A percentile compares a stretch with the other conserved stretches of the same genome.
These are phyloP conservation scores for Aphanoascus verrucosus DNA, from an alignment of 2,329 filamentous ascomycete species.

Conservation along the genomic window DNA sequence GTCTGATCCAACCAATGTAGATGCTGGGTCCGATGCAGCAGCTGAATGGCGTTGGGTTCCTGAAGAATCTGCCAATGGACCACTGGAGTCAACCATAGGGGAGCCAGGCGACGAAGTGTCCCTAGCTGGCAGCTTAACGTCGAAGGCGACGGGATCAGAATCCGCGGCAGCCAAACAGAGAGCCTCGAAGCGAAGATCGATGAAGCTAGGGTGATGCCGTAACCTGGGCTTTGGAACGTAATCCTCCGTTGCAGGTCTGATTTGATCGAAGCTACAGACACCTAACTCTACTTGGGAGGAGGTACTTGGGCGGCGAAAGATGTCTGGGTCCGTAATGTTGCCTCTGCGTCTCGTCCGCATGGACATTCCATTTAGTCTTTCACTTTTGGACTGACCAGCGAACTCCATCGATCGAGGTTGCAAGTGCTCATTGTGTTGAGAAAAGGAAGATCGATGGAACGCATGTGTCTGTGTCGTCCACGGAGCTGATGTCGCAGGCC, in stretches of 20 bases:
- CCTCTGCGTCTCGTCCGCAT: slow-evolving; percentile 24
- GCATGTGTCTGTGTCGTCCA: slow-evolving; percentile 8
- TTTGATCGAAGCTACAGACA: background rate
- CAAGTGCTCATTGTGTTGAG: slow-evolving; percentile 17
- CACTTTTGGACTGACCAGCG: slow-evolving; percentile 24
- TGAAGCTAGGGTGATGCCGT: slow-evolving; percentile 15
- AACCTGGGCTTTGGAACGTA: slow-evolving; percentile 14
- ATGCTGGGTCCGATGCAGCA: slow-evolving; percentile 48
- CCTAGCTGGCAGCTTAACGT: background rate
- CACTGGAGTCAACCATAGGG: background rate
- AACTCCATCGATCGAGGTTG: background rate
- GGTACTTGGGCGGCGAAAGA: slow-evolving; percentile 28
- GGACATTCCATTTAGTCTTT: slow-evolving; percentile 21
- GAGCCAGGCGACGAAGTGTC: background rate
- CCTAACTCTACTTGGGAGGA: slow-evolving; percentile 22
- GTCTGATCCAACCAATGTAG: slow-evolving; percentile 51
- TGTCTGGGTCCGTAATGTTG: slow-evolving; percentile 33
- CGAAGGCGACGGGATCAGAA: background rate
- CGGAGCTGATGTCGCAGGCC: background rate
- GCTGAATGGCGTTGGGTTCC: slow-evolving; percentile 44
- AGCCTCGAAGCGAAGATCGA: slow-evolving; percentile 15
- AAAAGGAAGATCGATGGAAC: slow-evolving; percentile 12
- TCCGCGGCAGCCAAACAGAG: background rate
- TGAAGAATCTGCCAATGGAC: slow-evolving; percentile 21
- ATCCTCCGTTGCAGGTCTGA: background rate